Evolutionary conservation across 768 basidiomycete species (phyloP), one percentile per base, ranked within the genome.

Genomic region (Lactarius deliciosus): DNA sequence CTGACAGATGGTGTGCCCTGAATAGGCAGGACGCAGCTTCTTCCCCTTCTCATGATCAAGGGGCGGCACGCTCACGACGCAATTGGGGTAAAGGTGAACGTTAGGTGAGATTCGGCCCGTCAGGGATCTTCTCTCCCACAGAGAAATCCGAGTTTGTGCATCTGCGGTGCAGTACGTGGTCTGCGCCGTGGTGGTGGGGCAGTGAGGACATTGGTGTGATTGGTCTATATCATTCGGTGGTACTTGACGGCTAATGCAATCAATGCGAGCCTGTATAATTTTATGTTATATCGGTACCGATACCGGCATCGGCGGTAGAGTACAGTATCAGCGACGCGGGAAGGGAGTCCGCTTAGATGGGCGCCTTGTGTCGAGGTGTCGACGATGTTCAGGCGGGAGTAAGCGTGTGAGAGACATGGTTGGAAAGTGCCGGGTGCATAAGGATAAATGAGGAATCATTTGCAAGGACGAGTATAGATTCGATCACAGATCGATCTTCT

Each of bases 1-100:
- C 22, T 53, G 50, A 53, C 25, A 25, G 50, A 53, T 53, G 7
- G 36, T 50, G 47, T 47, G 50, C 11, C 25, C 50, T 15, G 13
- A 22, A 53, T 15, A 13, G 47, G 22, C 11, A 2, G 25, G 13
- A 53, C 11, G 22, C 4, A 2, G 50, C 50, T 53, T 25, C 47
- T 47, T n/a, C 9, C n/a, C 45, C 45, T 47, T 50, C 50, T 53
- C 50, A 25, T 53, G 50, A 53, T 22, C 50, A 53, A 53, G 25
- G 50, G 50, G 13, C 22, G 50, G 50, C 50, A 25, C 50, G 50
- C 50, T 25, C 50, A 53, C 6, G 5, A 11, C 13, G 5, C 22
- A 10, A 53, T 11, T 50, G 47, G 47, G 22, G 47, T 13, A 22
- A 34, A 50, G 22, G 47, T 50, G 47, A 22, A 11, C 47, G 2